A percentile compares a stretch with the other conserved stretches of the same genome.
Evolutionary conservation across 176 grass and related monocot species (phyloP).

Genomic region (Elaeis guineensis): DNA sequence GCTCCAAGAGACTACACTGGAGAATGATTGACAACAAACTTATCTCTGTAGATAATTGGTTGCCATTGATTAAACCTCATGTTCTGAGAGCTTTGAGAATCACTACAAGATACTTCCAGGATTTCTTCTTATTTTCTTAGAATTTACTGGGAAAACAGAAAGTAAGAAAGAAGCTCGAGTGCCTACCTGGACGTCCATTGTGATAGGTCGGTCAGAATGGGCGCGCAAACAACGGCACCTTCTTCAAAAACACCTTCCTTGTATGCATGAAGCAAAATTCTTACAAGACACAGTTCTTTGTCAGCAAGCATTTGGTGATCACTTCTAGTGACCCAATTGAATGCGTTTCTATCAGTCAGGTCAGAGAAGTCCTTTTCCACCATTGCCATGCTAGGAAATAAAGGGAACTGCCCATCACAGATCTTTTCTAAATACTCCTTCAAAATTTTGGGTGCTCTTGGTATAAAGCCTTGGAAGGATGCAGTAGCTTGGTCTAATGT

Average conservation of each 20-base stretch:
- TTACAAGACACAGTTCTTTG: slow-evolving; percentile 49
- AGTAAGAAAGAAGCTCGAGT: not conserved
- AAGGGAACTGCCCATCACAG: slow-evolving; percentile 24
- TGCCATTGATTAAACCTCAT: too few relatives aligned
- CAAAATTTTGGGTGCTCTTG: slow-evolving; percentile 44
- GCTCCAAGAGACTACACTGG: too few relatives aligned
- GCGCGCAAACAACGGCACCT: slow-evolving; percentile 73
- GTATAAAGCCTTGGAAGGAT: slow-evolving; percentile 34
- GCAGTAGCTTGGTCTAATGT: slow-evolving; percentile 4
- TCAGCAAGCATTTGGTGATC: not conserved
- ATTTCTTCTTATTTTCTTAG: too few relatives aligned
- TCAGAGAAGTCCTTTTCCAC: not conserved
- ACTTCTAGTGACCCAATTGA: slow-evolving; percentile 16
- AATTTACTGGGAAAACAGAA: not conserved
- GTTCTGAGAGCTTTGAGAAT: too few relatives aligned
- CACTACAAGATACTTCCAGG: too few relatives aligned
- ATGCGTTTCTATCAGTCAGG: not conserved
- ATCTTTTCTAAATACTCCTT: slow-evolving; percentile 39
- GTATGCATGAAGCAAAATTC: slow-evolving; percentile 50
- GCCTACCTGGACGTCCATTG: slow-evolving; percentile 61
- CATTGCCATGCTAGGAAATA: slow-evolving; percentile 14
- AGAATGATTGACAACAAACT: too few relatives aligned
- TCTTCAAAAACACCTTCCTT: slow-evolving; percentile 88
- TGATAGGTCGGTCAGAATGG: slow-evolving; percentile 52
- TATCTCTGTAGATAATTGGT: too few relatives aligned